Conservation (phyloP, 768 basidiomycete species). For the Mycena indigotica region DNA sequence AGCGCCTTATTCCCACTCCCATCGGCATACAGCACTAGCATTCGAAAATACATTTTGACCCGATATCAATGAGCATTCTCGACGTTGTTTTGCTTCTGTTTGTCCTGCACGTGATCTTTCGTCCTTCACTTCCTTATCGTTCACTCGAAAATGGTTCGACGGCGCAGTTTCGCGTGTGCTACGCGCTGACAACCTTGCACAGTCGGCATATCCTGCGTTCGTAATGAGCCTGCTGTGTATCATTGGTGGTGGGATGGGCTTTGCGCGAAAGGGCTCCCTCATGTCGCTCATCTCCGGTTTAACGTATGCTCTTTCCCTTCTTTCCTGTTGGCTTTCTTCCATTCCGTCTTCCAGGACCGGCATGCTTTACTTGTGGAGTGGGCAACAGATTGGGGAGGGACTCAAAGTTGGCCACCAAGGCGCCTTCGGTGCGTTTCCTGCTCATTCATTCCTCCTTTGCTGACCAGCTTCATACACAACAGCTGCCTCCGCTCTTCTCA, state of each 20-base stretch:
- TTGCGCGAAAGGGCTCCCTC: constrained; percentile 49
- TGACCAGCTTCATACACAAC: not conserved
- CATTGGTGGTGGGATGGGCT: constrained; percentile 54
- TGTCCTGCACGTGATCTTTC: not conserved
- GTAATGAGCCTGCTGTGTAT: constrained; percentile 56
- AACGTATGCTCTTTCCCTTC: too few species aligned
- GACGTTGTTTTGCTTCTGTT: not conserved
- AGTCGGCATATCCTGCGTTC: constrained; percentile 52
- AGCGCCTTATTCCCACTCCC: not conserved
- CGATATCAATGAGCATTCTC: not conserved
- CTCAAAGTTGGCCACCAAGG: constrained; percentile 49
- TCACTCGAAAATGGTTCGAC: constrained; percentile 6
- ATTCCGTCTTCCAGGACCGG: constrained; percentile 47
- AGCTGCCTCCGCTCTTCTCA: constrained; percentile 55
- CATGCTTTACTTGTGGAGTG: constrained; percentile 56
- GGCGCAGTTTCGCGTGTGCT: not conserved
- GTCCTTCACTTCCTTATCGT: not conserved
- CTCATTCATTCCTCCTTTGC: not conserved
- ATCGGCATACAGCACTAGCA: too few species aligned
- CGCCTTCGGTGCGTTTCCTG: constrained; percentile 45
- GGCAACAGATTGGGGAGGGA: constrained; percentile 50
- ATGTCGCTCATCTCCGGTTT: constrained; percentile 61
- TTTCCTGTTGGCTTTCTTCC: too few species aligned
- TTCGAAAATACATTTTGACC: too few species aligned
- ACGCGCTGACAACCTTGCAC: not conserved